These are phyloP conservation scores for Dactylellina haptotyla DNA, from an alignment of 2,329 filamentous ascomycete genomes.

Conservation along the genomic window DNA sequence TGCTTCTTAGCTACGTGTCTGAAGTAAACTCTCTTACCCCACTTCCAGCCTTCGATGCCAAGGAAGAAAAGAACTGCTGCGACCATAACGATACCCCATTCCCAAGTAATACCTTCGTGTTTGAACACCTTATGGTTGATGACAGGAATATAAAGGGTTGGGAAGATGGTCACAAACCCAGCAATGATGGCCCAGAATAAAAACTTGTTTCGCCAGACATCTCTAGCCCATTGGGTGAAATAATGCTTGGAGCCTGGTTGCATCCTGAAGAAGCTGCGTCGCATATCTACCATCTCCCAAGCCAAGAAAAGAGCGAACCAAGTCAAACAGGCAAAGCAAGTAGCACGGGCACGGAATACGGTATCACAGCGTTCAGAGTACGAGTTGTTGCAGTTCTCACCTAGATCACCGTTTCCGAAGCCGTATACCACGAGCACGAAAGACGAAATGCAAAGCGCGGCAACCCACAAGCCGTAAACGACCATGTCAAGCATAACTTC, in stretches of 20 bases:
- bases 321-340: conserved; percentile 77
- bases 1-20: conserved; percentile 14
- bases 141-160: conserved; percentile 74
- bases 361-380: conserved; percentile 69
- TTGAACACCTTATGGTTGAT: conserved; percentile 76
- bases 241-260: conserved; percentile 71
- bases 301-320: conserved; percentile 81
- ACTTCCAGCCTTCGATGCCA: conserved; percentile 76
- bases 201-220: conserved; percentile 76
- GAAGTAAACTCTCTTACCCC: conserved; percentile 67
- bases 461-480: conserved; percentile 82
- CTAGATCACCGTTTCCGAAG: conserved; percentile 68
- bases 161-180: conserved; percentile 71
- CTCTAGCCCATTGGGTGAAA: conserved; percentile 71
- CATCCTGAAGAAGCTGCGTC: conserved; percentile 79
- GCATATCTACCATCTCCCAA: conserved; percentile 73
- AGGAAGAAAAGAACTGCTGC: conserved; percentile 70
- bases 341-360: conserved; percentile 77
- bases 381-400: conserved; percentile 69
- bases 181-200: conserved; percentile 72
- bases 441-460: conserved; percentile 72
- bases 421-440: conserved; percentile 75
- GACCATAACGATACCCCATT: conserved; percentile 75
- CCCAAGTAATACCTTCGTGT: conserved; percentile 74
- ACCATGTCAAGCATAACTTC: conserved; percentile 82